Base-by-base conservation (phyloP, 2,329 filamentous ascomycete genomes). In the Fusarium sp. region DNA sequence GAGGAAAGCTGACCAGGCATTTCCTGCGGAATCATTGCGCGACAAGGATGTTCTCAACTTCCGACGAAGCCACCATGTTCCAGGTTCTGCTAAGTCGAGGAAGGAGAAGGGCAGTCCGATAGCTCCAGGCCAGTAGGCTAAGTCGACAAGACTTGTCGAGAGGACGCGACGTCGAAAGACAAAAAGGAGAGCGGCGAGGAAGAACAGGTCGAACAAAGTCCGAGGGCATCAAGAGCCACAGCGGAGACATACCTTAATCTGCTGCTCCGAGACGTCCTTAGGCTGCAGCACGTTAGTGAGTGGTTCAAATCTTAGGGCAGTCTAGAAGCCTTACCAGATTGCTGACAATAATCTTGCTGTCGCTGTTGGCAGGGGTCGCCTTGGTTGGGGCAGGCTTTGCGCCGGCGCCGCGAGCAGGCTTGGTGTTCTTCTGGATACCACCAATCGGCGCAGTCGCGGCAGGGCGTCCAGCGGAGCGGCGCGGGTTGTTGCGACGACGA, bases 241-340 rank as follows among this genome's bases (percentile, higher is more conserved):
- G 89, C 87, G 91, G 94, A 92, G 94, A 99, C 96, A 97, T 99
- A 99, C 96, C 96, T 99, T 98, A 87, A 99, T 97, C 91, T 97
- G 94, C 86, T 86, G 87, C 89, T 98, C 95, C 85, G 91, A 94
- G 83, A 99, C 94, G 90, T 99, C 96, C 87, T 92, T 91, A 82
- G 96, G 96, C 94, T 98, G 75, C 36, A 60, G 16, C 9, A 28
- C 30, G 82, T 92, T 85, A 92, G 88, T 51, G 47, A 13, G 6
- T 13, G n/a, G 11, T 37, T 23, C 23, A n/a, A 18, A 10, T 2
- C 2, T 9, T 1, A 67, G 47, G 18, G 36, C n/a, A 11, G 40
- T 23, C 34, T 6, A 40, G 11, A 34, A 3, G 50, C 75, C 94
- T 83, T 92, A 98, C 95, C 88, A 99, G 89, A 87, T 97, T 97